Evolutionary conservation across 371 early-diverging fungal genomes (phyloP), one percentile per base, ranked within the genome.

Genomic region (Fennellomyces sp.): DNA sequence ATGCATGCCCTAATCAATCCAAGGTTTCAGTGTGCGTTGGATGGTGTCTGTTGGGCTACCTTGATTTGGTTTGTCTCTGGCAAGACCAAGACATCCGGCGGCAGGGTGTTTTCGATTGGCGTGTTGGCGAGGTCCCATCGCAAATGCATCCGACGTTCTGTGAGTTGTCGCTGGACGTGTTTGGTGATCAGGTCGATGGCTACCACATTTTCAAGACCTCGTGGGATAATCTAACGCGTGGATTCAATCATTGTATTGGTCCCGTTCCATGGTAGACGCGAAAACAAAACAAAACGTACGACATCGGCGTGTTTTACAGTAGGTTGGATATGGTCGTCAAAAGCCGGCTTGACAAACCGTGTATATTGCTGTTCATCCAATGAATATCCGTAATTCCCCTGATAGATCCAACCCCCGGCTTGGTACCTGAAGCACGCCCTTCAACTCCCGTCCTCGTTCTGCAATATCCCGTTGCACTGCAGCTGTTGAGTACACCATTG

Each of bases 111-210:
- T 13, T 56, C 57, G 8, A 68, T 52, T 11, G 77, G 68, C 28
- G 80, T 78, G 56, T 75, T 80, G 13, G 79, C 76, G 51, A 87
- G 63, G 28, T 81, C 83, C 85, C 86, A 88, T 12, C 92, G 84
- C 30, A 92, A 78, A 47, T 80, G 78, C 25, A 88, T 72, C 27
- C 80, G 82, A 54, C 88, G 85, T 38, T 91, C 91, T 56, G 90
- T 80, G 21, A 97, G 79, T 76, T 94, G 92, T 11, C 89, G 86
- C 61, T 85, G 82, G 47, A 96, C 84, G 58, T 94, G 93, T 62
- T 95, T 91, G 25, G 91, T 90, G 66, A 95, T 88, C 51, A 97
- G 79, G 65, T 93, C 94, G 63, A 97, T 94, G 3, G 97, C 97
- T 25, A 94, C 92, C 51, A 81, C 72, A 76, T 96, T 96, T 60